Base-by-base conservation (phyloP, 495 filamentous ascomycete species). In the Pseudotulostoma volvatum region DNA sequence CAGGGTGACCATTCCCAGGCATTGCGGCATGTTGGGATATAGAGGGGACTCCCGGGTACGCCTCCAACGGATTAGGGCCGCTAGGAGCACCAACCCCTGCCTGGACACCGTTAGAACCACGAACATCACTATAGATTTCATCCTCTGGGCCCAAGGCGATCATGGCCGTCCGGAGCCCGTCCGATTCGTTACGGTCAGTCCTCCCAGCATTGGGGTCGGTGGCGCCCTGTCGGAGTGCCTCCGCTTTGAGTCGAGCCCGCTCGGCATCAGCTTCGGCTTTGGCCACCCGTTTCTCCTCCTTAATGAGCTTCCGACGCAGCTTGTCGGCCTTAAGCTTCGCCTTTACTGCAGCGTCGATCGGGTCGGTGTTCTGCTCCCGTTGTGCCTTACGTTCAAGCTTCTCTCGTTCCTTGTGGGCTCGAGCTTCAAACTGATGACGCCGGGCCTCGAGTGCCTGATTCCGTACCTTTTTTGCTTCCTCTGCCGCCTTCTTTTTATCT, bases 301-400 rank as follows among this genome's bases (percentile, higher is more conserved):
- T 61, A 37, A 59, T 44, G 9, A 71, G 54, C 31, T 61, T 63
- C 18, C 55, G 60, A 9, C 59, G 55, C 33, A 71, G 49, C 43
- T 67, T 70, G 28, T 69, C 67, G 1, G 65, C 64, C 46, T 66
- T 68, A 33, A 52, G 56, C 46, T 66, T 64, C 8, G 66, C 63
- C 44, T 59, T 64, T 20, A 46, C 49, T 1, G 54, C 59, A 4
- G 53, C 59, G 39, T 64, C 56, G 7, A 57, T 40, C 7, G 59
- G 48, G 28, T 63, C 52, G 14, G 36, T n/a, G 13, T 33, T 37
- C 31, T 37, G 52, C 49, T 52, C 50, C 49, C 45, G 50, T 46
- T 46, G 49, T 41, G 48, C 48, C 37, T 54, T 41, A 35, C 44
- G 36, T 53, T 39, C 31, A 34, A 44, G 38, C 21, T 49, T 47